Base-by-base conservation (phyloP, 495 filamentous ascomycete species). In the Talaromyces borbonicus region DNA sequence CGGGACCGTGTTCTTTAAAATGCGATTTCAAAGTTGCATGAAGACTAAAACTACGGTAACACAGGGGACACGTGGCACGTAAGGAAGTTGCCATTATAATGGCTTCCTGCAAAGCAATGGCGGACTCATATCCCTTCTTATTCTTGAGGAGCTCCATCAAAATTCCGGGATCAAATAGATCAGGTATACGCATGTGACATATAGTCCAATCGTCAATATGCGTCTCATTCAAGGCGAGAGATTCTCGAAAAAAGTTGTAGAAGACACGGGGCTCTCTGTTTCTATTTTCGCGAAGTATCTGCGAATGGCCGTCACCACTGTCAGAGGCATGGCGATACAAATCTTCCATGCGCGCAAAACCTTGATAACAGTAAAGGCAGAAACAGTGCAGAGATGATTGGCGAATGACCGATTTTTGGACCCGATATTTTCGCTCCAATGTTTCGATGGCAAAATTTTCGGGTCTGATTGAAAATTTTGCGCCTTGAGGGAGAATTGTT, bases 291-390 rank as follows among this genome's bases (percentile, higher is more conserved):
- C 43, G 43, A 5, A 46, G 30, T 25, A 46, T 46, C 11, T 32
- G 43, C n/a, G 43, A 46, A 26, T 46, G 43, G 30, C 43, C 43
- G 14, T 46, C 43, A 14, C 43, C 43, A 9, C 43, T 32, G 22
- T 46, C 43, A 6, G 43, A 33, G 29, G 43, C 43, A 15, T 46
- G 43, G 20, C 43, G 43, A 18, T 46, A 46, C 12, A 46, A 29
- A 46, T 46, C 43, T 25, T 46, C 43, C 43, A 46, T 46, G 9
- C 43, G 43, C 9, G 43, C 43, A 19, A 46, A 46, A 2, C 43
- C 43, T 29, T 46, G 43, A 12, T 46, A 46, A 18, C 43, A 46
- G 43, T 36, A 46, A 14, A 46, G 43, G n/a, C 43, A 46, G 43
- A 46, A 31, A 35, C 43, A 46, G n/a, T 46, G 27, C 30, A 46